Conservation (phyloP, 345 rosid genomes). For the Limnanthes douglasii region DNA sequence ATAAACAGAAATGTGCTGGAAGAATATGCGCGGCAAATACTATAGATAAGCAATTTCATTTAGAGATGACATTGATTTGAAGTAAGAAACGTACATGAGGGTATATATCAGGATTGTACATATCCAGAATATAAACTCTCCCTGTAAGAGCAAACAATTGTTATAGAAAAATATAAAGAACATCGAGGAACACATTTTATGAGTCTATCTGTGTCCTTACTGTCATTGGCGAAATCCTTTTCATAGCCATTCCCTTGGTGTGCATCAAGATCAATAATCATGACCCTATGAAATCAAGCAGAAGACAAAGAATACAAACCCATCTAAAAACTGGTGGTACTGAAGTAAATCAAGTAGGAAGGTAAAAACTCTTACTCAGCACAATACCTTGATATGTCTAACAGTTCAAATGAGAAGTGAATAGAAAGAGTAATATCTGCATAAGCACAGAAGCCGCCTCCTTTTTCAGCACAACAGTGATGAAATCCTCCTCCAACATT, state of each 20-base stretch:
- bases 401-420: constrained; percentile 54
- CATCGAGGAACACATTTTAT: constrained; percentile 3
- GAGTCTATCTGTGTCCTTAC: constrained; percentile 22
- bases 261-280: constrained; percentile 97
- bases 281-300: constrained; percentile 38
- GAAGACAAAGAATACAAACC: constrained; percentile 5
- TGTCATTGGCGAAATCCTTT: constrained; percentile 61
- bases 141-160: constrained; percentile 24
- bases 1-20: constrained; percentile 7
- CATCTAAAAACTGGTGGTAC: background rate
- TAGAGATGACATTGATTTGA: constrained; percentile 3
- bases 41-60: background rate
- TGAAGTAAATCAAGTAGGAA: constrained; percentile 1
- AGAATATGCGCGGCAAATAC: too few relatives aligned
- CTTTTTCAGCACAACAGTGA: constrained; percentile 69
- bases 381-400: constrained; percentile 51
- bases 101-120: constrained; percentile 81
- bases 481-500: constrained; percentile 97
- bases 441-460: constrained; percentile 90
- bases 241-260: constrained; percentile 99
- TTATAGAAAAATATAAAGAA: constrained; percentile 7
- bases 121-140: constrained; percentile 73
- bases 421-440: constrained; percentile 90
- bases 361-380: background rate
- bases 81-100: constrained; percentile 51